Conservation (phyloP, 2,329 filamentous ascomycete species). For the Cladophialophora chaetospira region DNA sequence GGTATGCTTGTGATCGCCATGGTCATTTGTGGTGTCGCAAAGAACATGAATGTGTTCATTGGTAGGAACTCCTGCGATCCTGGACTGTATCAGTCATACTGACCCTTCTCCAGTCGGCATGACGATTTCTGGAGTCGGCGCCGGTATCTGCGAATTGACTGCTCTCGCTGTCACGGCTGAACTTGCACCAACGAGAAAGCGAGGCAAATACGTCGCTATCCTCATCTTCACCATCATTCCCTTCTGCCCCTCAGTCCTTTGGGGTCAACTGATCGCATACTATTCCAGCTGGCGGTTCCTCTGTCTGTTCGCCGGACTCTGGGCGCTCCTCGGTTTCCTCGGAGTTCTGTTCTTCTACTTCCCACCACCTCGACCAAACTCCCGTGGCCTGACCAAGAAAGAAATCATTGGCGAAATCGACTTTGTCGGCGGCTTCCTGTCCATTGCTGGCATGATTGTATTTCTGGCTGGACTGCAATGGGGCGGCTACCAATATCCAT, state of each 20-base stretch:
- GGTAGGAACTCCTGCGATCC: constrained; percentile 43
- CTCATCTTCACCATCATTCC: constrained; percentile 65
- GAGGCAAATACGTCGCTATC: constrained; percentile 63
- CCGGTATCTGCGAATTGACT: constrained; percentile 69
- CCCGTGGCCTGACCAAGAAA: constrained; percentile 28
- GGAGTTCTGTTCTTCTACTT: constrained; percentile 49
- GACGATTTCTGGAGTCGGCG: constrained; percentile 64
- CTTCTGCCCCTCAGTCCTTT: constrained; percentile 64
- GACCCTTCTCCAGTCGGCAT: constrained; percentile 47
- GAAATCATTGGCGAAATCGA: constrained; percentile 52
- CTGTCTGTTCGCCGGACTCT: constrained; percentile 45
- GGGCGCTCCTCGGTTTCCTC: constrained; percentile 46
- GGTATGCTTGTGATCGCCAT: constrained; percentile 59
- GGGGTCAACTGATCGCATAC: constrained; percentile 59
- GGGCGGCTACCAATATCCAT: constrained; percentile 50
- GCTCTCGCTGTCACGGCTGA: constrained; percentile 69
- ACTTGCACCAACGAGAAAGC: constrained; percentile 65
- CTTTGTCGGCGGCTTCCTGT: constrained; percentile 53
- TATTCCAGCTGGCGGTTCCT: constrained; percentile 49
- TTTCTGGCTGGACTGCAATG: constrained; percentile 55
- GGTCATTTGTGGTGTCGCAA: constrained; percentile 60
- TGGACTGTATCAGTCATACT: background rate
- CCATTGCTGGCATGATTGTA: constrained; percentile 50
- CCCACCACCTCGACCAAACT: constrained; percentile 48
- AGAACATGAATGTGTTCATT: constrained; percentile 64